These are phyloP conservation scores for Candida fluviatilis DNA, from an alignment of 805 yeast species.

Conservation along the genomic window DNA sequence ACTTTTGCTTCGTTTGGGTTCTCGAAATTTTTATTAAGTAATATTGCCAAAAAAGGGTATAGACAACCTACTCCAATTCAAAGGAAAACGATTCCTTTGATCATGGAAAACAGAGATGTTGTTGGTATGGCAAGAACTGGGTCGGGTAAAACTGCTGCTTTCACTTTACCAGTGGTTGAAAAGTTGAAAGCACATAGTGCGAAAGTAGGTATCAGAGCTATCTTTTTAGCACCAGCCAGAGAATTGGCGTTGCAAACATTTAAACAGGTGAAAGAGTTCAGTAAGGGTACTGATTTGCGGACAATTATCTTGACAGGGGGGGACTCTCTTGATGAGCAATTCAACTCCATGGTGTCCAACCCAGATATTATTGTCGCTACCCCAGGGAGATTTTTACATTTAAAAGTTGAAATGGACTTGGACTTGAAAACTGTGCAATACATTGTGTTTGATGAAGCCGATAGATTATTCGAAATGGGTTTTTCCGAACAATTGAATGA, in stretches of 20 bases:
- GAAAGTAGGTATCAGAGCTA: constrained; percentile 82
- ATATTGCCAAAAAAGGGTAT: constrained; percentile 80
- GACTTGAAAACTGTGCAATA: constrained; percentile 82
- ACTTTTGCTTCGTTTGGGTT: constrained; percentile 89
- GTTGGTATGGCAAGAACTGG: constrained; percentile 99
- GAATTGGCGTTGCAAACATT: constrained; percentile 93
- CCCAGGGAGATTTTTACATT: constrained; percentile 95
- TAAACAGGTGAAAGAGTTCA: constrained; percentile 83
- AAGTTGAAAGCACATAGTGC: constrained; percentile 79
- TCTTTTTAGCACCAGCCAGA: constrained; percentile 90
- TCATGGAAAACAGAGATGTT: constrained; percentile 84
- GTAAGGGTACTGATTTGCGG: constrained; percentile 79
- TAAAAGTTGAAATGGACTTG: constrained; percentile 91
- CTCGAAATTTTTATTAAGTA: constrained; percentile 62
- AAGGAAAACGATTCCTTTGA: constrained; percentile 88
- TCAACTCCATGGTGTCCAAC: constrained; percentile 83
- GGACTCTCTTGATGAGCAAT: constrained; percentile 97
- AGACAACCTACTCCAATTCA: constrained; percentile 97
- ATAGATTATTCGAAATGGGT: constrained; percentile 93
- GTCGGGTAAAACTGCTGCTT: constrained; percentile 98
- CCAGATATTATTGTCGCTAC: constrained; percentile 96
- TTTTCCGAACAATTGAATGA: constrained; percentile 92
- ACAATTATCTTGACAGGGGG: constrained; percentile 89
- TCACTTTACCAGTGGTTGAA: constrained; percentile 85
- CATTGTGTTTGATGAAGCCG: constrained; percentile 96